phyloP scores from a whole-genome alignment of 2,329 filamentous ascomycete species.

The Aspergillus puulaauensis region DNA sequence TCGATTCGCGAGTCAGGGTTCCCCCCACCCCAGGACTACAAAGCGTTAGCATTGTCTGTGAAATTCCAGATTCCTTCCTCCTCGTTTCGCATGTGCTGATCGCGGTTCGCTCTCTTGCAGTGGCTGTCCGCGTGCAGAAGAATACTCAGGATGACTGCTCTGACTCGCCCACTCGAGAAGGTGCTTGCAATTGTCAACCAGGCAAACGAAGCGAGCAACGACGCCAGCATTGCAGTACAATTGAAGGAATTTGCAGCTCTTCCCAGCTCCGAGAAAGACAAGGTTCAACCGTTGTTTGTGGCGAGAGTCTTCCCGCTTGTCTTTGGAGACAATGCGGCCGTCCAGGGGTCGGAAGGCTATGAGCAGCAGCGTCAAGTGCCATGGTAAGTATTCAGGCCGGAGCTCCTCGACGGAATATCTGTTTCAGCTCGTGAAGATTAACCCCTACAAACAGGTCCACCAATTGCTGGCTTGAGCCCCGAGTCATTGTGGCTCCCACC shows the following conservation, averaged over 20 bases:
- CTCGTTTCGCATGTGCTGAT: background rate
- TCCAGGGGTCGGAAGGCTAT: conserved; percentile 1
- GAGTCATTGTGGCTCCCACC: conserved; percentile 5
- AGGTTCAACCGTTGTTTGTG: background rate
- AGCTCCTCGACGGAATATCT: too few species aligned
- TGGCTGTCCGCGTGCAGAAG: background rate
- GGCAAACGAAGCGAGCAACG: background rate
- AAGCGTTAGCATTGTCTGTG: background rate
- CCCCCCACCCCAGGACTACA: background rate
- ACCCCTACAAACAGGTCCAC: background rate
- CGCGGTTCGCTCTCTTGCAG: background rate
- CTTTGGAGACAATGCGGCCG: conserved; percentile 4
- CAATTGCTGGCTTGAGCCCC: conserved; percentile 12
- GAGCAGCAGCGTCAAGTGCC: conserved; percentile 1
- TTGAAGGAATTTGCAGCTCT: background rate
- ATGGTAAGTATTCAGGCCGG: background rate
- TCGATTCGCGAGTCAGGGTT: background rate
- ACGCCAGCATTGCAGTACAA: background rate
- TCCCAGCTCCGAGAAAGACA: background rate
- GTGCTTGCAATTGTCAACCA: background rate
- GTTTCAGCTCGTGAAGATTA: background rate
- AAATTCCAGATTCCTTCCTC: background rate
- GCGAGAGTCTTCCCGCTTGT: background rate
- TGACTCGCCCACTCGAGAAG: background rate
- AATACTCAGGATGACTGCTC: background rate